These are phyloP conservation scores for Penicillium samsonianum DNA, from an alignment of 495 filamentous ascomycete genomes.

Conservation along the genomic window DNA sequence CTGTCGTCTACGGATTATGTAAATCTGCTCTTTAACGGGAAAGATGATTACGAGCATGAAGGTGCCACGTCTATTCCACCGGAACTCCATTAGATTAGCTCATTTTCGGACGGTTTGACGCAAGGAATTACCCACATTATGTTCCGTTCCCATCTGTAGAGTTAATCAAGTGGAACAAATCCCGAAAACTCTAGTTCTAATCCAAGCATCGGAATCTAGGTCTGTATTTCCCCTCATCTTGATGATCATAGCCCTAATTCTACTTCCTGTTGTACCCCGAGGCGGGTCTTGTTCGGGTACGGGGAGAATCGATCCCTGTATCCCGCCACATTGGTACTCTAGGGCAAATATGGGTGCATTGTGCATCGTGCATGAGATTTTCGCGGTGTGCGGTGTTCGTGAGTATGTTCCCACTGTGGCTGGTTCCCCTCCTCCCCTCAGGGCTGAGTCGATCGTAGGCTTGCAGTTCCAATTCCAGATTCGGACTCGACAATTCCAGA, in stretches of 20 bases:
- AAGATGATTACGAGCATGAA: not conserved
- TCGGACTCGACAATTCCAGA: not conserved
- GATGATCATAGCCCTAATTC: conserved; percentile 1
- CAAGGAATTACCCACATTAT: conserved; percentile 8
- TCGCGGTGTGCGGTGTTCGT: not conserved
- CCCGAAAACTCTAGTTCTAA: not conserved
- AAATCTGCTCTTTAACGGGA: not conserved
- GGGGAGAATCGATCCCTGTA: conserved; percentile 8
- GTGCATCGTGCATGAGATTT: conserved; percentile 4
- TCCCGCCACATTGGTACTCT: conserved; percentile 23
- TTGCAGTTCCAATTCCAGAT: not conserved
- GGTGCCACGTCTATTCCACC: not conserved
- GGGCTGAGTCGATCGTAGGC: conserved; percentile 7
- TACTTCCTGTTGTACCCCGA: conserved; percentile 7
- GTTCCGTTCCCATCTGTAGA: not conserved
- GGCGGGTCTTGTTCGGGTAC: conserved; percentile 7
- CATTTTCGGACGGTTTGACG: not conserved
- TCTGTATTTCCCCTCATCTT: not conserved
- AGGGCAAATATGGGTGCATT: not conserved
- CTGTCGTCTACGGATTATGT: not conserved
- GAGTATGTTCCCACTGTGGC: conserved; percentile 1
- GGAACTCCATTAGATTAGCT: conserved; percentile 1
- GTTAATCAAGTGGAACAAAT: not conserved
- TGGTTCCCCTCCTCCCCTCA: conserved; percentile 9
- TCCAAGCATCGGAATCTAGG: not conserved